Conservation (phyloP, 1,284 basidiomycete genomes). For the Psilocybe mexicana region DNA sequence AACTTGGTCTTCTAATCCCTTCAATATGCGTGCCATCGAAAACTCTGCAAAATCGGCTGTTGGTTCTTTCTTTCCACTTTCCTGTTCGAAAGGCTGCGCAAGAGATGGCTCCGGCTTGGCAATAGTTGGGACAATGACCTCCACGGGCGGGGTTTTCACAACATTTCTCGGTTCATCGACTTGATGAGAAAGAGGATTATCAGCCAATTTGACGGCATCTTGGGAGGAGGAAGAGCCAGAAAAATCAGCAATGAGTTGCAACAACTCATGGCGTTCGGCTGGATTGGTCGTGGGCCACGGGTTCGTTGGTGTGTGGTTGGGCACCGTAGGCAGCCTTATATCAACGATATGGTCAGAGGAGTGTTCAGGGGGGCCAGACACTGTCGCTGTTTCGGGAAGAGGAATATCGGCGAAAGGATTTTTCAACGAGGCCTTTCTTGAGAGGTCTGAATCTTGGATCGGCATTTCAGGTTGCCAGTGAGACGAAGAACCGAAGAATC, state of each 20-base stretch:
- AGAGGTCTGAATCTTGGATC: not conserved
- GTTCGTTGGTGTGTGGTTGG: constrained; percentile 16
- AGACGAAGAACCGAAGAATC: constrained; percentile 12
- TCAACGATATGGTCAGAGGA: not conserved
- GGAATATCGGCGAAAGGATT: constrained; percentile 20
- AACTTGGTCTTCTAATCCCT: constrained; percentile 12
- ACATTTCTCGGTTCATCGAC: not conserved
- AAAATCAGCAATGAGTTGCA: constrained; percentile 22
- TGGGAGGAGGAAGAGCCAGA: constrained; percentile 9
- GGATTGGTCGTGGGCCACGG: constrained; percentile 24
- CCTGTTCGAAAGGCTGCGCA: not conserved
- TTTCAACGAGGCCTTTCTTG: constrained; percentile 1
- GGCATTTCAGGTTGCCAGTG: constrained; percentile 1
- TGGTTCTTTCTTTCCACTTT: not conserved
- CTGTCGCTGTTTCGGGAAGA: constrained; percentile 5
- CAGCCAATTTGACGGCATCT: not conserved
- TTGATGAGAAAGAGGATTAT: not conserved
- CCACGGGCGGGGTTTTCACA: not conserved
- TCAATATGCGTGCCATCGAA: constrained; percentile 15
- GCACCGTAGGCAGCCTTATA: constrained; percentile 18
- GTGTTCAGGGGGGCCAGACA: not conserved
- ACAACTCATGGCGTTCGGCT: constrained; percentile 20
- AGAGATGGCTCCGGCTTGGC: not conserved
- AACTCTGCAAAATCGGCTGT: constrained; percentile 10
- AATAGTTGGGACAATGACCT: not conserved